Evolutionary conservation across 495 filamentous ascomycete genomes (phyloP), one percentile per base, ranked within the genome.

Genomic region (Xylaria curta): DNA sequence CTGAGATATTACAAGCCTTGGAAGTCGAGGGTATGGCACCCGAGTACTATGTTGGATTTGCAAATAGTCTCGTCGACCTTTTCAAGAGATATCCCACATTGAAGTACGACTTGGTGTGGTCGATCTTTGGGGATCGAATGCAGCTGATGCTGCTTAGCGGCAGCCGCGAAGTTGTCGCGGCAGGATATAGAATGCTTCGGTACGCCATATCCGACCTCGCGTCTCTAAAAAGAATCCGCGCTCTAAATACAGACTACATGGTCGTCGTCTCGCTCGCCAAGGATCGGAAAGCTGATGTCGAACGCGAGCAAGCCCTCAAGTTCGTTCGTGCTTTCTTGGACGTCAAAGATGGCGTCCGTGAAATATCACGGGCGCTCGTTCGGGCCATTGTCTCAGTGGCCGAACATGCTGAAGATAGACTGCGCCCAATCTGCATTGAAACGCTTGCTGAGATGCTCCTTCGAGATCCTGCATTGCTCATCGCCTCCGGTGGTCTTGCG

Each of bases 261-360:
- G 94, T 97, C 8, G 94, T 97, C 60, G 89, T 88, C 70, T 97
- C 96, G 9, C 86, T 99, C 33, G 92, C 95, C 72, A 98, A 98
- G 78, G 95, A 98, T 77, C 92, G 93, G 78, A 98, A 97, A 78
- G 92, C 95, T 13, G 96, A 94, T 78, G 93, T 99, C 56, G 96
- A 99, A 82, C 90, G 96, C 59, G 96, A 99, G 79, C 96, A 99
- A 81, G 96, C 96, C 0, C 81, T 99, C 73, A 99, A 99, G 78
- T 98, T 99, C 81, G 93, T 98, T 31, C 89, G 96, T 69, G 93
- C 94, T 8, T 99, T 99, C 79, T 84, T 99, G 31, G 97, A 98
- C 73, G 93, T 99, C 74, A 97, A 98, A 77, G 94, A 93, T 73
- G 96, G 96, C 17, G 91, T 97, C 7, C 86, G 86, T 58, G 96